A percentile compares a stretch with the other conserved stretches of the same genome.
phyloP scores from a whole-genome alignment of 352 stramenopile species.

The Blastocystis sp. region DNA sequence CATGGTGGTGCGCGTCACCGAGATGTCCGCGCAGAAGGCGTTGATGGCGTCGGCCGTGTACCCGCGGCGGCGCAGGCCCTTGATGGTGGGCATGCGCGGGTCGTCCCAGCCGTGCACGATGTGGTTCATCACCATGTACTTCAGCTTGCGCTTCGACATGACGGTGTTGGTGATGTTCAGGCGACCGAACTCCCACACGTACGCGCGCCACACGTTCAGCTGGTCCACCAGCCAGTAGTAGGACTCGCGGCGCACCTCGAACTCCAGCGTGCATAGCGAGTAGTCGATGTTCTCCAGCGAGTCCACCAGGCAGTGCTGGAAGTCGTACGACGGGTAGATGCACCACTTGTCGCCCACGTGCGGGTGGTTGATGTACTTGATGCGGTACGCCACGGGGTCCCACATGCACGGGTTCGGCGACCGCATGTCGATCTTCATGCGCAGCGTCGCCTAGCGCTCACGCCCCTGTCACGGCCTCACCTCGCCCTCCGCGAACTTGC shows the following conservation, averaged over 20 bases:
- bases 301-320: slow-evolving; percentile 97
- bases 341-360: slow-evolving; percentile 96
- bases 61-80: slow-evolving; percentile 82
- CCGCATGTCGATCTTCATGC: slow-evolving; percentile 96
- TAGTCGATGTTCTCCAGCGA: slow-evolving; percentile 98
- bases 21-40: slow-evolving; percentile 83
- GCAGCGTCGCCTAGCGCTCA: slow-evolving; percentile 91
- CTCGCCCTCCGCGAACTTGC: slow-evolving; percentile 82
- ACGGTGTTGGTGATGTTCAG: slow-evolving; percentile 97
- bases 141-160: slow-evolving; percentile 94
- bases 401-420: slow-evolving; percentile 98
- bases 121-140: slow-evolving; percentile 85
- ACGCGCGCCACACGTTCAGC: slow-evolving; percentile 83
- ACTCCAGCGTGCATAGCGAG: slow-evolving; percentile 98
- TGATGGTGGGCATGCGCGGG: slow-evolving; percentile 94
- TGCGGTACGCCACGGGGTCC: slow-evolving; percentile 94
- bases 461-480: slow-evolving; percentile 92
- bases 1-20: slow-evolving; percentile 80
- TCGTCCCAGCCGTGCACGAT: slow-evolving; percentile 86
- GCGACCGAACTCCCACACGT: slow-evolving; percentile 91
- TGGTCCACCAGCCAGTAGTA: slow-evolving; percentile 98
- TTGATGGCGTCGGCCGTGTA: slow-evolving; percentile 87
- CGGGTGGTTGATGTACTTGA: slow-evolving; percentile 94
- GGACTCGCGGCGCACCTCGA: slow-evolving; percentile 91
- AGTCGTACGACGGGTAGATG: slow-evolving; percentile 99